These are phyloP conservation scores for Termitomyces sp. DNA, from an alignment of 768 basidiomycete genomes.

Conservation along the genomic window DNA sequence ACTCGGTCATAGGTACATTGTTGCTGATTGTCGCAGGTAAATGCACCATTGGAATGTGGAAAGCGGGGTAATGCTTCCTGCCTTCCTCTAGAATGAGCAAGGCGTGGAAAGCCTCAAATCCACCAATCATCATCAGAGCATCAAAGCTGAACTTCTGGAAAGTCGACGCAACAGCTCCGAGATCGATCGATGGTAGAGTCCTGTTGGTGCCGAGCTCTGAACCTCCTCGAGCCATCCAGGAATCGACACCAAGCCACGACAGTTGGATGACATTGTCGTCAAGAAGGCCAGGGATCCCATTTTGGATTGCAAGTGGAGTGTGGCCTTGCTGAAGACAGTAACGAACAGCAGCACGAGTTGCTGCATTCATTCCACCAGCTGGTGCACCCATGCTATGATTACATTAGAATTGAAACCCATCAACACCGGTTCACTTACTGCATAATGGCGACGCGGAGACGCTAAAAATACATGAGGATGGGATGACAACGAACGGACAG, in stretches of 20 bases:
- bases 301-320: slow-evolving; percentile 85
- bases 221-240: slow-evolving; percentile 94
- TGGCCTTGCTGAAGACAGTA: slow-evolving; percentile 94
- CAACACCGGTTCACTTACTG: slow-evolving; percentile 56
- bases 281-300: slow-evolving; percentile 93
- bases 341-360: slow-evolving; percentile 90
- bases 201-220: slow-evolving; percentile 98
- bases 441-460: slow-evolving; percentile 79
- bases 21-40: slow-evolving; percentile 97
- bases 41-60: slow-evolving; percentile 95
- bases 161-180: slow-evolving; percentile 85
- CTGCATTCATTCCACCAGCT: slow-evolving; percentile 98
- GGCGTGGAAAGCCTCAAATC: slow-evolving; percentile 91
- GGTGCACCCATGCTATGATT: slow-evolving; percentile 84
- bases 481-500: neutral
- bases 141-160: slow-evolving; percentile 86
- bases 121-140: slow-evolving; percentile 86
- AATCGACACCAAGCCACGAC: slow-evolving; percentile 95
- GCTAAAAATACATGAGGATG: slow-evolving; percentile 36
- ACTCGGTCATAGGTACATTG: slow-evolving; percentile 97
- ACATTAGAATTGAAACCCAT: neutral
- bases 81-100: slow-evolving; percentile 78
- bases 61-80: slow-evolving; percentile 80
- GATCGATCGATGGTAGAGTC: slow-evolving; percentile 77
- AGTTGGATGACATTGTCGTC: slow-evolving; percentile 85